A percentile compares a stretch with the other conserved stretches of the same genome.
phyloP scores from a whole-genome alignment of 495 filamentous ascomycete species.

The Penicillium canariense region DNA sequence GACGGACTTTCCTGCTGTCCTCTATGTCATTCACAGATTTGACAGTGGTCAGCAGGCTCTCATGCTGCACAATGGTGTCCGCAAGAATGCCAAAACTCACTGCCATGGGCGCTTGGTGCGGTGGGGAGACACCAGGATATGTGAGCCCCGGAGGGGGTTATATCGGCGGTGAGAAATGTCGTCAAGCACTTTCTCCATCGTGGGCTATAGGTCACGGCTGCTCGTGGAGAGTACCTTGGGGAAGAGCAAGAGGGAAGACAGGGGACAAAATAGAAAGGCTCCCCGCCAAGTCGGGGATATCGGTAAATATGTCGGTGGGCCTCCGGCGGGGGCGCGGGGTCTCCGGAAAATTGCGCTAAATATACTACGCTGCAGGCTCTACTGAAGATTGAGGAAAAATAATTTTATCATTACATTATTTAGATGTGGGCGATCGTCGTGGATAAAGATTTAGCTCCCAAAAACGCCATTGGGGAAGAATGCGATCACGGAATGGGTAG shows the following conservation, averaged over 20 bases:
- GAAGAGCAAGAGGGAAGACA: not conserved
- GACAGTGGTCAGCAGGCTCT: not conserved
- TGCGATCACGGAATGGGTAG: not conserved
- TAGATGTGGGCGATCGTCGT: not conserved
- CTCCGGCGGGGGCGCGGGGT: constrained; percentile 20
- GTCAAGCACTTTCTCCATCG: constrained; percentile 76
- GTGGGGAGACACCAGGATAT: constrained; percentile 93
- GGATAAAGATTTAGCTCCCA: not conserved
- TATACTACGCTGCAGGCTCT: not conserved
- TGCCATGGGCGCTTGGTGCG: constrained; percentile 97
- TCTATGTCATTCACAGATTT: constrained; percentile 45
- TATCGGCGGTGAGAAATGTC: constrained; percentile 96
- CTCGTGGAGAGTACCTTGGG: constrained; percentile 11
- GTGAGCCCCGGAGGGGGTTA: constrained; percentile 86
- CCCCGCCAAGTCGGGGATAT: constrained; percentile 10
- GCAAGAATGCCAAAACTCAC: constrained; percentile 53
- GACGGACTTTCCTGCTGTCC: constrained; percentile 85
- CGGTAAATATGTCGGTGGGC: constrained; percentile 4
- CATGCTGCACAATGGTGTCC: not conserved
- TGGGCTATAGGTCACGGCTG: not conserved
- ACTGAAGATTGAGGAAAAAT: not conserved
- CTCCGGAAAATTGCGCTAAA: constrained; percentile 12
- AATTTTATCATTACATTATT: not conserved
- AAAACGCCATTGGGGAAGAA: not conserved
- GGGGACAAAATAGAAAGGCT: constrained; percentile 6